Evolutionary conservation across 2,329 filamentous ascomycete genomes (phyloP), one percentile per base, ranked within the genome.

Genomic region (Epicoccum nigrum): DNA sequence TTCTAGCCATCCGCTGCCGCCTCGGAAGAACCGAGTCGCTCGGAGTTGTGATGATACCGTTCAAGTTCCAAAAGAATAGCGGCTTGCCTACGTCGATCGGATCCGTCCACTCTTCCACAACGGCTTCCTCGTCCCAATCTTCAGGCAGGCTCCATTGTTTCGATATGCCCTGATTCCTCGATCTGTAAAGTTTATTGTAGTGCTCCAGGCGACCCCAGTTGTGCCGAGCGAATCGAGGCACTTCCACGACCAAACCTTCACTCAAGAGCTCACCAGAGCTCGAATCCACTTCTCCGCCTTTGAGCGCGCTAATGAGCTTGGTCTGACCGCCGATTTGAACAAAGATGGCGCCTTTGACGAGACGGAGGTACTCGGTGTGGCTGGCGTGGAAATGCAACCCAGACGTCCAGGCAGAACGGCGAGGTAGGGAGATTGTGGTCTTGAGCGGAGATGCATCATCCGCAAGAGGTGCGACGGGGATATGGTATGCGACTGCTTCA

Each of bases 61-160:
- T 81, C 20, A 81, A 48, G 42, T 81, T 81, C 69, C 77, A 76
- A 55, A 81, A 82, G 62, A 82, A 81, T 0, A 79, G 52, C 2
- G 75, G 69, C 59, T 82, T 82, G 9, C 69, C 59, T 0, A 76
- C 72, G 44, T 81, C 79, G 4, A 48, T 63, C 0, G 79, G 79
- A 13, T 76, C 73, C 0, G 79, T 81, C 63, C 77, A 73, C 61
- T 81, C 79, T 9, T 77, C 65, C 0, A 80, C 77, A 2, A 81
- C 56, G 0, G 77, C 74, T 2, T 74, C 71, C 0, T 65, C 64
- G 5, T 56, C 53, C 21, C 33, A 49, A 23, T 64, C 60, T 5
- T 50, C 51, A 4, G 56, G 52, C 27, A n/a, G 32, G 2, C 30
- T 2, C 15, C 20, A 7, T 4, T 34, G 13, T 17, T 17, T 17